Conservation (phyloP, 129 eudicot genomes). For the Oenanthe sinensis region DNA sequence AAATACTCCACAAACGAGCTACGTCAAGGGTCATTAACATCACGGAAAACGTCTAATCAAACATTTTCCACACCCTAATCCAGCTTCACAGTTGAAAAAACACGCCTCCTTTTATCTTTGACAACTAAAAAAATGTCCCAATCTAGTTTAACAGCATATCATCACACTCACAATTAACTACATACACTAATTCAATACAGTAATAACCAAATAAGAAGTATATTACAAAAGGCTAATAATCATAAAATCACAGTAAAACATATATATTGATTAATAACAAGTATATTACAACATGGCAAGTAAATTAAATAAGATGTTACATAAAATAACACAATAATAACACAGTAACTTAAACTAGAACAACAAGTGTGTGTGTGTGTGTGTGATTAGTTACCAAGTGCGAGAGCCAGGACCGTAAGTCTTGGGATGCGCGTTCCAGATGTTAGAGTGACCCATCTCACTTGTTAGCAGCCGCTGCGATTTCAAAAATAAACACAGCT, state of each 20-base stretch:
- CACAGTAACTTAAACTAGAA: no score
- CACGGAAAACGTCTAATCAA: no score
- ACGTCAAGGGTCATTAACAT: no score
- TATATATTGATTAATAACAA: no score
- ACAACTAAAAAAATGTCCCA: not conserved
- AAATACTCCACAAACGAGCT: no score
- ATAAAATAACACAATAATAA: no score
- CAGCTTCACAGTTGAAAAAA: not conserved
- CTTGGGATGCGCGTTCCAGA: slow-evolving; percentile 91
- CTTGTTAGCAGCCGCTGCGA: not conserved
- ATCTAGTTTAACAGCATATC: not conserved
- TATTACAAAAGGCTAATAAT: no score
- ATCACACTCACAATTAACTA: not conserved
- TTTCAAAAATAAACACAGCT: not conserved
- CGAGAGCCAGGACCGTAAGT: slow-evolving; percentile 93
- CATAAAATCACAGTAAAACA: no score
- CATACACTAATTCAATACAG: not conserved
- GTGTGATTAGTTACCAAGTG: slow-evolving; percentile 36
- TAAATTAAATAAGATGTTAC: no score
- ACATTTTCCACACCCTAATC: not conserved
- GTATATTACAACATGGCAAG: no score
- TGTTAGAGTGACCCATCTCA: slow-evolving; percentile 74
- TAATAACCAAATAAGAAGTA: not conserved
- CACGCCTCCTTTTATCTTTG: not conserved
- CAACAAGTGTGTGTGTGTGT: not conserved